Conservation (phyloP, 306 rosid species). For the Vachellia pachyceras region DNA sequence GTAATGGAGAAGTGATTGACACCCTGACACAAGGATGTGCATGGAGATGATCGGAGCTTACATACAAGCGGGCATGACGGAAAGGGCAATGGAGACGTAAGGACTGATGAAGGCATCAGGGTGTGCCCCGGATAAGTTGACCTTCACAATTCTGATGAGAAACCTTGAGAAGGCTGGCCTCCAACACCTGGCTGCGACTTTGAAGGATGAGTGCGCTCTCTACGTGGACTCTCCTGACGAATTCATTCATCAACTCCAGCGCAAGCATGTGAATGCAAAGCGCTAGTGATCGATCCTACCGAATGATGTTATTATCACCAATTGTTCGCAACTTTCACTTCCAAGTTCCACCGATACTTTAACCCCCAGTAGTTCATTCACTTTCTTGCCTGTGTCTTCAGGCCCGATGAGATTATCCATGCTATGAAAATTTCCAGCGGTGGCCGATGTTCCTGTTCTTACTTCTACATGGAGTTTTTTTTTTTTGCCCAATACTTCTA, state of each 20-base stretch:
- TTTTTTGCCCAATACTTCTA: no score
- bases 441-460: not conserved
- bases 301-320: no score
- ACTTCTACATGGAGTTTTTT: no score
- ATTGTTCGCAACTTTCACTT: not conserved
- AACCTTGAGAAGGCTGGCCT: conserved; percentile 56
- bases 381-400: not conserved
- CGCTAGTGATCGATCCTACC: not conserved
- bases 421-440: not conserved
- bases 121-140: conserved; percentile 65
- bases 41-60: conserved; percentile 84
- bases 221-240: conserved; percentile 53
- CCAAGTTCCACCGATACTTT: not conserved
- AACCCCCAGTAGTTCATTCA: not conserved
- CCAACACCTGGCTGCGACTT: conserved; percentile 42
- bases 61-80: conserved; percentile 52
- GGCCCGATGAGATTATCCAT: not conserved
- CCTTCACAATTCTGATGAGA: conserved; percentile 64
- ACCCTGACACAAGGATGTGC: conserved; percentile 63
- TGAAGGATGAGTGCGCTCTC: conserved; percentile 62
- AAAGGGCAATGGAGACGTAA: conserved; percentile 63
- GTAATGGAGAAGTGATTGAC: conserved; percentile 53
- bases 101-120: conserved; percentile 65
- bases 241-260: conserved; percentile 47
- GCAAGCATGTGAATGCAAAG: conserved; percentile 36